These are phyloP conservation scores for Calonectria crousiana DNA, from an alignment of 2,329 filamentous ascomycete genomes.

Conservation along the genomic window DNA sequence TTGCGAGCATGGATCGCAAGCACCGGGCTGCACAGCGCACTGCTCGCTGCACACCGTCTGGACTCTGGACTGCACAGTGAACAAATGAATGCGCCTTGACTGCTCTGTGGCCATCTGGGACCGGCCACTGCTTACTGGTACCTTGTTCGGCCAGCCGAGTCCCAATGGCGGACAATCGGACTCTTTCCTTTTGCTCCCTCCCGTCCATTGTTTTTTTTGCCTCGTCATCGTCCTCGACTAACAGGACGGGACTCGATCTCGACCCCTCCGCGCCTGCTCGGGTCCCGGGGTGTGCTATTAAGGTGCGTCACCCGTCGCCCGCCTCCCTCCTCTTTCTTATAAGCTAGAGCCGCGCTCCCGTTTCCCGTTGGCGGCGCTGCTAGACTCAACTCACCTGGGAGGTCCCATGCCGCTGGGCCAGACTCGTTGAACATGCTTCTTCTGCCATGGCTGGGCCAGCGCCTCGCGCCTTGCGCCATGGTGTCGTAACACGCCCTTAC, in stretches of 20 bases:
- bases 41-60: constrained; percentile 17
- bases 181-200: neutral
- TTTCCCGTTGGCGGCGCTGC: constrained; percentile 6
- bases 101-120: neutral
- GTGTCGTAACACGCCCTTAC: neutral
- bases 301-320: neutral
- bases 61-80: neutral
- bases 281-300: neutral
- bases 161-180: neutral
- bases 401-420: neutral
- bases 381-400: neutral
- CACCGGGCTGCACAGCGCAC: constrained; percentile 11
- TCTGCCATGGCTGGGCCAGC: neutral
- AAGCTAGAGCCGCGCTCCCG: constrained; percentile 15
- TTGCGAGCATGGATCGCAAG: constrained; percentile 1
- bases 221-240: neutral
- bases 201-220: neutral
- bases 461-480: neutral
- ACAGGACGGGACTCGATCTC: neutral
- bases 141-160: neutral
- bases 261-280: neutral
- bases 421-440: neutral
- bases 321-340: neutral
- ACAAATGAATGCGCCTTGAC: neutral
- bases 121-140: neutral